Base-by-base conservation (phyloP, 1,284 basidiomycete genomes). In the Cutaneotrichosporon dermatis region DNA sequence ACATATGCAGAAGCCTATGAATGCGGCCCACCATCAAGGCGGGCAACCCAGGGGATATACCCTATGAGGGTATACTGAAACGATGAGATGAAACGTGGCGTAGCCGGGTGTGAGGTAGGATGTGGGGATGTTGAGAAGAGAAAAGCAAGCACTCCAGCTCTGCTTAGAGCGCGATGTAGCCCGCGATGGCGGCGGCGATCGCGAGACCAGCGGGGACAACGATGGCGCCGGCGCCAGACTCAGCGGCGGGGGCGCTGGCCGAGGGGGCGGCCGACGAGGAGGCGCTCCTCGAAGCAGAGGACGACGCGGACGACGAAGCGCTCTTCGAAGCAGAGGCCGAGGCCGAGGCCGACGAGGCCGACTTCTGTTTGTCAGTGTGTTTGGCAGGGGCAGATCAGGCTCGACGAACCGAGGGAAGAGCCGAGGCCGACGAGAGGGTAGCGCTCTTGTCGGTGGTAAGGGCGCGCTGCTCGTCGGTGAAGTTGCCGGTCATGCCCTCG, bases 401-500 rank as follows among this genome's bases (percentile, higher is more conserved):
- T 39, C n/a, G n/a, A n/a, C n/a, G n/a, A n/a, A n/a, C n/a, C n/a
- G n/a, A 34, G 41, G 54, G 42, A 12, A 16, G 44, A 15, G 37
- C 37, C 15, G 66, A 63, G 25, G 3, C 44, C 42, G 60, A 49
- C 49, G 45, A 34, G 25, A 11, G 16, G 25, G 33, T 34, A 2
- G 25, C 3, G 44, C 44, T 45, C 45, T 46, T 46, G 45, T 46
- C 45, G 45, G 70, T 65, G 42, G 69, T 66, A 15, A 71, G 55
- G 56, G 72, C 65, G 33, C 73, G 44, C 56, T 58, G 43, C 10
- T 51, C 66, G 8, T 66, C 33, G 66, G 74, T 73, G 64, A 76
- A 79, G n/a, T 60, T 66, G 35, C 78, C 78, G 34, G 67, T 72
- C 76, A 78, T 77, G 48, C 64, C 61, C 35, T 62, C 43, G 62